A percentile compares a stretch with the other conserved stretches of the same genome.
These are phyloP conservation scores for Gastrodia elata DNA, from an alignment of 106 monocot genomes.

Conservation along the genomic window DNA sequence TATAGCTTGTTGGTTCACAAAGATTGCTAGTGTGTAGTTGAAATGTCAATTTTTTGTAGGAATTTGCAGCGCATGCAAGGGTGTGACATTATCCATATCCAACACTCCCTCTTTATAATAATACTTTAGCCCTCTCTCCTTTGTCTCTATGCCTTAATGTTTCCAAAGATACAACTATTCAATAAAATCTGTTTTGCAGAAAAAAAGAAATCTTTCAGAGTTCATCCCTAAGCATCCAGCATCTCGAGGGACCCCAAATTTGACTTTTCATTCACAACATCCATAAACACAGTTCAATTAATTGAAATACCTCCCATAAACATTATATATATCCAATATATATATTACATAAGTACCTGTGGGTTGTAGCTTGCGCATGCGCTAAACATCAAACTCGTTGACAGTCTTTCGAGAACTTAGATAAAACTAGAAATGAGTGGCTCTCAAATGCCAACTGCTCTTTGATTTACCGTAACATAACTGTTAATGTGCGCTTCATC, in stretches of 20 bases:
- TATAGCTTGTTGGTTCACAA: too few species aligned
- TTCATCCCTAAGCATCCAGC: not conserved
- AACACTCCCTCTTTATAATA: not conserved
- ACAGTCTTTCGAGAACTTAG: not conserved
- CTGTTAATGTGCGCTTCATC: not conserved
- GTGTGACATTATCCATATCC: too few species aligned
- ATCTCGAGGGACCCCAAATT: not conserved
- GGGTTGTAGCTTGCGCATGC: too few species aligned
- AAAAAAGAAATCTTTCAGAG: not conserved
- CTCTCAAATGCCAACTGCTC: not conserved
- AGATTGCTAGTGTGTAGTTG: too few species aligned
- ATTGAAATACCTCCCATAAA: not conserved
- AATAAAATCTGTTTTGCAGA: not conserved
- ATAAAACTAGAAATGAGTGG: not conserved
- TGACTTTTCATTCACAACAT: not conserved
- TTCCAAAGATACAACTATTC: not conserved
- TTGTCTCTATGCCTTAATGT: not conserved
- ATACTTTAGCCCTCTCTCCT: not conserved
- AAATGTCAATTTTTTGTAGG: too few species aligned
- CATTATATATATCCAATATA: not conserved
- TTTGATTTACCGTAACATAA: not conserved
- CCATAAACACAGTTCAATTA: not conserved
- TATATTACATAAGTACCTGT: slow-evolving; percentile 1
- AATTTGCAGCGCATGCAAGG: too few species aligned
- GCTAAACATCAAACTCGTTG: too few species aligned